phyloP scores from a whole-genome alignment of 1,139 yeast species.

The Candida tetrigidarum region DNA sequence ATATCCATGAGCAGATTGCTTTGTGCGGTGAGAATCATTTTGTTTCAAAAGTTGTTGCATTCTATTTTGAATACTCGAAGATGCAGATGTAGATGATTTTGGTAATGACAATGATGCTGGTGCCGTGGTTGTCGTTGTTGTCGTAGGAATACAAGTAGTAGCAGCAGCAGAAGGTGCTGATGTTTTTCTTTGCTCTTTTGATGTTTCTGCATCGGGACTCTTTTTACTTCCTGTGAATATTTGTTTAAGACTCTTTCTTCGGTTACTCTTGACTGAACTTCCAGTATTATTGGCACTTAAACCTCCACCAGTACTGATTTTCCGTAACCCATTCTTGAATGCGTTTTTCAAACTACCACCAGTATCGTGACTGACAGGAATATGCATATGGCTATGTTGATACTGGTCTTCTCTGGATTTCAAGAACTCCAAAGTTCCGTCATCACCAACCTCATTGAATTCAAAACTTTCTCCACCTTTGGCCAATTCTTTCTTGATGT shows the following conservation, averaged over 20 bases:
- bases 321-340: slow-evolving; percentile 39
- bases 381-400: slow-evolving; percentile 10
- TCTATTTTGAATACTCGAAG: slow-evolving; percentile 65
- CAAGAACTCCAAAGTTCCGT: slow-evolving; percentile 57
- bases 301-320: slow-evolving; percentile 45
- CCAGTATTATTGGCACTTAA: slow-evolving; percentile 28
- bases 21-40: slow-evolving; percentile 49
- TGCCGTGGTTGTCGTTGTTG: neutral
- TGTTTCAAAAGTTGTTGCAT: slow-evolving; percentile 61
- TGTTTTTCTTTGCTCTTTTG: slow-evolving; percentile 2
- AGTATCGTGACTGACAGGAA: slow-evolving; percentile 32
- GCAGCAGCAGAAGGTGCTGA: slow-evolving; percentile 26
- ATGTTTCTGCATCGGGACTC: slow-evolving; percentile 16
- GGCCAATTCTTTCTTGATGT: slow-evolving; percentile 38
- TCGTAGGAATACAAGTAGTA: slow-evolving; percentile 30
- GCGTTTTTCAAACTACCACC: slow-evolving; percentile 51
- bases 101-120: slow-evolving; percentile 2
- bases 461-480: slow-evolving; percentile 26
- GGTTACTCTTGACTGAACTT: slow-evolving; percentile 20
- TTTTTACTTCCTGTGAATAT: slow-evolving; percentile 43
- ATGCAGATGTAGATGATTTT: slow-evolving; percentile 21
- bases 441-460: slow-evolving; percentile 20
- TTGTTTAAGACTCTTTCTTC: slow-evolving; percentile 44
- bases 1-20: slow-evolving; percentile 73
- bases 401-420: slow-evolving; percentile 47